Conservation (phyloP, 2,329 filamentous ascomycete species). For the Proliferodiscus dingleyae region DNA sequence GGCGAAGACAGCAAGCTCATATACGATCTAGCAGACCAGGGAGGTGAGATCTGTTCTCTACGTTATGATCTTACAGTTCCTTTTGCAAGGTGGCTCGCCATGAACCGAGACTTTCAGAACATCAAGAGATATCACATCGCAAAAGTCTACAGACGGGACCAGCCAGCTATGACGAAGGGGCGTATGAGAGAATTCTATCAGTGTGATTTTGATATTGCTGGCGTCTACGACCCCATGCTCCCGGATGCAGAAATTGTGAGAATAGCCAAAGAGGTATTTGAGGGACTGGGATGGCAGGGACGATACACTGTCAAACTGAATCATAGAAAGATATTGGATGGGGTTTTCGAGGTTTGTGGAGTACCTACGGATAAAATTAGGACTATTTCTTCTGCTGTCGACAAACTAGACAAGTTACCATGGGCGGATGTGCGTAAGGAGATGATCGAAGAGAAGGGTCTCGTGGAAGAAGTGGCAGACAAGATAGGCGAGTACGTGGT, state of each 20-base stretch:
- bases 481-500: slow-evolving; percentile 83
- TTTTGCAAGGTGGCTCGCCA: slow-evolving; percentile 87
- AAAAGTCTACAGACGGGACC: slow-evolving; percentile 80
- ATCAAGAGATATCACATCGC: slow-evolving; percentile 96
- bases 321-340: slow-evolving; percentile 90
- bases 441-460: slow-evolving; percentile 89
- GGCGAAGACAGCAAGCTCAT: slow-evolving; percentile 90
- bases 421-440: slow-evolving; percentile 88
- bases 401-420: slow-evolving; percentile 90
- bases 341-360: slow-evolving; percentile 85
- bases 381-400: slow-evolving; percentile 85
- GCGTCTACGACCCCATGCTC: slow-evolving; percentile 82
- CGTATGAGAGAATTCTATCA: slow-evolving; percentile 96
- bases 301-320: slow-evolving; percentile 79
- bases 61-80: slow-evolving; percentile 86
- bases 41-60: slow-evolving; percentile 78
- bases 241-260: slow-evolving; percentile 86
- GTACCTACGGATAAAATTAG: slow-evolving; percentile 84
- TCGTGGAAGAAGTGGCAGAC: slow-evolving; percentile 72
- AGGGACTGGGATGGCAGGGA: slow-evolving; percentile 68
- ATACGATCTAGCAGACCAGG: slow-evolving; percentile 83
- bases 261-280: slow-evolving; percentile 81
- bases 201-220: slow-evolving; percentile 94
- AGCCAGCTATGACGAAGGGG: slow-evolving; percentile 83
- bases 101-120: slow-evolving; percentile 72